Conservation (phyloP, 805 yeast genomes). For the Wickerhamomyces canadensis region DNA sequence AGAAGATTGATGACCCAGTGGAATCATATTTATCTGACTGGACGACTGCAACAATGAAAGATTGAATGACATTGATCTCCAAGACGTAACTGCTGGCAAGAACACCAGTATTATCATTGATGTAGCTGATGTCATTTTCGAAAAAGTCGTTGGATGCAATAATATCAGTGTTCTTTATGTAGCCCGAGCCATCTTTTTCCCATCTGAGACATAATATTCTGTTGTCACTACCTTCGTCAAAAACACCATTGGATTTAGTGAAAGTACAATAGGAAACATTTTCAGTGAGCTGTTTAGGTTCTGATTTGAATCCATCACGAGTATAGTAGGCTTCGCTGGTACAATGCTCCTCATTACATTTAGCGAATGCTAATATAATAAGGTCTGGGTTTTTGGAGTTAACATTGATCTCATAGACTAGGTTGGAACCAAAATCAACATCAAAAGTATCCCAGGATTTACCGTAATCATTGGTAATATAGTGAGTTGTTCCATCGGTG, state of each 20-base stretch:
- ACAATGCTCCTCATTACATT: conserved; percentile 27
- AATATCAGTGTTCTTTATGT: conserved; percentile 24
- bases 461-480: conserved; percentile 37
- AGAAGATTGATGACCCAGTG: conserved; percentile 18
- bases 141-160: conserved; percentile 41
- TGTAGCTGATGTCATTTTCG: conserved; percentile 23
- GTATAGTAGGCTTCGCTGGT: conserved; percentile 34
- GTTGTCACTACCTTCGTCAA: conserved; percentile 23
- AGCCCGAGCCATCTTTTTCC: conserved; percentile 34
- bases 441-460: conserved; percentile 33
- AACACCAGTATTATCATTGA: conserved; percentile 27
- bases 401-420: conserved; percentile 26
- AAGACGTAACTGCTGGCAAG: conserved; percentile 26
- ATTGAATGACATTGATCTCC: conserved; percentile 27
- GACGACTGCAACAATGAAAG: conserved; percentile 29
- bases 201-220: conserved; percentile 37
- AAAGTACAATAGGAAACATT: conserved; percentile 28
- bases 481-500: conserved; percentile 28
- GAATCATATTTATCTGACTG: conserved; percentile 17
- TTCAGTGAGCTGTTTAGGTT: conserved; percentile 22
- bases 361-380: conserved; percentile 30
- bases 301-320: conserved; percentile 37
- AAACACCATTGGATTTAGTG: conserved; percentile 21
- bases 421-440: conserved; percentile 20
- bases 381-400: conserved; percentile 35